Base-by-base conservation (phyloP, 2,329 filamentous ascomycete species). In the Aspergillus sergii region DNA sequence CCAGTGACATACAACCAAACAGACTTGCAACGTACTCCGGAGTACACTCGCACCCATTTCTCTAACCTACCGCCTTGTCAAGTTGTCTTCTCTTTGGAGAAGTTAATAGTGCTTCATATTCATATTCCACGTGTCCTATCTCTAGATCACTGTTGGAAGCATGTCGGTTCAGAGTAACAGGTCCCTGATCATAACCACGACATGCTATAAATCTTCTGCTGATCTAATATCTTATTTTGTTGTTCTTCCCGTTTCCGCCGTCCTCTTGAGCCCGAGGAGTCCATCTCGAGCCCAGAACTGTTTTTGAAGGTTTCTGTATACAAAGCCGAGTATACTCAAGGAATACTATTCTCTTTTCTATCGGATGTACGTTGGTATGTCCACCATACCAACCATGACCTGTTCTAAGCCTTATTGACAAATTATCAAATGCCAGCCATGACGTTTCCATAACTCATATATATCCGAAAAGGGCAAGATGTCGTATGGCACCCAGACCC, bases 101-200 rank as follows among this genome's bases (percentile, higher is more conserved):
- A 34, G 14, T 14, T 9, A 41, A 19, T 14, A 19, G 36, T 19
- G 36, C 34, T 16, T 16, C 34, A 14, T 14, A 36, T 36, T 36
- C 14, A 36, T 36, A 16, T 41, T 41, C 16, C 36, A 41, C 36
- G 6, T 39, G 19, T 39, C 34, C 34, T 36, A 36, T 14, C 12
- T 14, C 14, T 36, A 36, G 16, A n/a, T 41, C 39, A 19, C 36
- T 6, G 16, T 39, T 12, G 23, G 23, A 3, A 78, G 76, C 77
- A 77, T 77, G 73, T 75, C 78, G 75, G 76, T 74, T 78, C 77
- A 80, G 78, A 68, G 78, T 78, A 77, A 79, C 76, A 79, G 76
- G 77, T 71, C 73, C 66, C 65, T 71, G 26, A 75, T 73, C 71
- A 70, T 69, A 70, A 70, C 69, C 64, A 65, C 57, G 64, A 66